These are phyloP conservation scores for Spathaspora passalidarum DNA, from an alignment of 805 yeast genomes.

Conservation along the genomic window DNA sequence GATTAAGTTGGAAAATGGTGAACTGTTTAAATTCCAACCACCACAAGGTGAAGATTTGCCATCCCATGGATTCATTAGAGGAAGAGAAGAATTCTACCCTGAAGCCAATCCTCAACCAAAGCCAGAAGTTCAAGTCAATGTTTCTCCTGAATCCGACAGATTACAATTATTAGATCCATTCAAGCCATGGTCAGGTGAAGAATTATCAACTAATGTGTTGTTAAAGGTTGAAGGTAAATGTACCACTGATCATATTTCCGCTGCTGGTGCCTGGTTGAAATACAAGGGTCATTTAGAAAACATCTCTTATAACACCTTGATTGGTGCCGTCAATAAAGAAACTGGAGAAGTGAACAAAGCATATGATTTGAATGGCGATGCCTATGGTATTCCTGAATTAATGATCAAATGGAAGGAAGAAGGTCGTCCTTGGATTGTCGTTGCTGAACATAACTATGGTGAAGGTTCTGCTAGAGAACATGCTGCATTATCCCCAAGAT, in stretches of 20 bases:
- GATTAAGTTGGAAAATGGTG: slow-evolving; percentile 69
- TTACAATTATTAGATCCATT: slow-evolving; percentile 90
- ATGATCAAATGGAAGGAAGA: slow-evolving; percentile 95
- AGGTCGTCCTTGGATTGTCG: slow-evolving; percentile 83
- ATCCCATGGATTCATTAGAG: slow-evolving; percentile 67
- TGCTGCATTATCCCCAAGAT: slow-evolving; percentile 94
- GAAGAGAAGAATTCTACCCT: slow-evolving; percentile 76
- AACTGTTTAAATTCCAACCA: slow-evolving; percentile 71
- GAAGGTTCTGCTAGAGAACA: slow-evolving; percentile 99
- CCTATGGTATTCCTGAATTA: slow-evolving; percentile 84
- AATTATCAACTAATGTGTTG: slow-evolving; percentile 69
- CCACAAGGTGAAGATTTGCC: slow-evolving; percentile 88
- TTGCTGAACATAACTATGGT: slow-evolving; percentile 98
- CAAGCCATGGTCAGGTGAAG: slow-evolving; percentile 81
- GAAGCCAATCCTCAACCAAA: slow-evolving; percentile 63
- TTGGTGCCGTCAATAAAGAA: slow-evolving; percentile 96
- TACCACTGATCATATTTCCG: slow-evolving; percentile 97
- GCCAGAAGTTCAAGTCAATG: slow-evolving; percentile 57
- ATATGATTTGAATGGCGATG: slow-evolving; percentile 78
- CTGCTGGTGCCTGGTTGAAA: slow-evolving; percentile 98
- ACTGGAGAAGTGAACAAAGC: slow-evolving; percentile 94
- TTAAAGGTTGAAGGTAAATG: slow-evolving; percentile 96
- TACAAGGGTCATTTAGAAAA: slow-evolving; percentile 97
- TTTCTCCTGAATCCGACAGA: slow-evolving; percentile 89
- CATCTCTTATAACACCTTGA: slow-evolving; percentile 90